These are phyloP conservation scores for Sarocladiaceae sp. DNA, from an alignment of 2,329 filamentous ascomycete species.

Conservation along the genomic window DNA sequence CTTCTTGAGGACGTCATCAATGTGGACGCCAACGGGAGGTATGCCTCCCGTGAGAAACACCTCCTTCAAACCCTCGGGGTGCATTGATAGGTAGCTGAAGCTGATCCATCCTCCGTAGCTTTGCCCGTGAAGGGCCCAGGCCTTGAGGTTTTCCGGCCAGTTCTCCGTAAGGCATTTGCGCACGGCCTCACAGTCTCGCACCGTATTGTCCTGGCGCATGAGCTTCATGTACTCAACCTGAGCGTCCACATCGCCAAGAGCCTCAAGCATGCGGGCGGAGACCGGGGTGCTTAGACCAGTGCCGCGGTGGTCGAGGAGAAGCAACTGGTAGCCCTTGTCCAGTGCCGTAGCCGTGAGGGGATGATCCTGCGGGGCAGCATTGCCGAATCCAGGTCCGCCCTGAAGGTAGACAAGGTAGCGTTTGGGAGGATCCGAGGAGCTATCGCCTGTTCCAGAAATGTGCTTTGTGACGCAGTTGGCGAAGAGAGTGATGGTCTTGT, in stretches of 20 bases:
- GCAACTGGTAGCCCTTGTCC: constrained; percentile 74
- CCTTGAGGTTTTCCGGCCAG: constrained; percentile 61
- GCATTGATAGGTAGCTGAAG: constrained; percentile 77
- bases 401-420: constrained; percentile 69
- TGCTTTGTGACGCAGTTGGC: constrained; percentile 65
- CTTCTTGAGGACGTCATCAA: constrained; percentile 69
- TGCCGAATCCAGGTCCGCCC: constrained; percentile 79
- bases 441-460: constrained; percentile 39
- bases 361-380: constrained; percentile 66
- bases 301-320: constrained; percentile 86
- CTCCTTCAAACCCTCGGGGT: constrained; percentile 71
- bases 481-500: constrained; percentile 66
- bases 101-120: constrained; percentile 87
- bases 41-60: constrained; percentile 80
- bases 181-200: constrained; percentile 82
- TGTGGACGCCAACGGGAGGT: constrained; percentile 63
- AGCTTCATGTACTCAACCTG: constrained; percentile 77
- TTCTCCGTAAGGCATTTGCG: constrained; percentile 65
- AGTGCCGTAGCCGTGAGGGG: constrained; percentile 65
- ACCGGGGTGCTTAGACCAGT: constrained; percentile 81
- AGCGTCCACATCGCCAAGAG: constrained; percentile 51
- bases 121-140: constrained; percentile 85
- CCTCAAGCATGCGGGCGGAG: constrained; percentile 60
- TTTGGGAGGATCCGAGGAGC: constrained; percentile 24
- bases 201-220: constrained; percentile 86